Percentiles rank a stretch among this genome's conserved stretches.
Conservation (phyloP, 352 stramenopile species). For the Phytophthora palmivora region DNA sequence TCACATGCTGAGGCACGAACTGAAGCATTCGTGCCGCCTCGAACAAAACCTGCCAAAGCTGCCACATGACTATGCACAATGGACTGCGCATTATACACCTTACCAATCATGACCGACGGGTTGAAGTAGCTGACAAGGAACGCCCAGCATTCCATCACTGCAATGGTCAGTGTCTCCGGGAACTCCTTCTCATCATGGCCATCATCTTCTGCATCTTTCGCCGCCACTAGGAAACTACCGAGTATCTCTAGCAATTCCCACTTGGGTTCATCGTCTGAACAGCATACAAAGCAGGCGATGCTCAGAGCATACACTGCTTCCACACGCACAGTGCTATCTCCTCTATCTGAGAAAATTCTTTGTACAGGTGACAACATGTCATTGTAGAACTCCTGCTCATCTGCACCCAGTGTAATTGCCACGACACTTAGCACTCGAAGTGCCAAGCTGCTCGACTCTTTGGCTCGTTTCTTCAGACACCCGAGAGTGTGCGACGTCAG, state of each 20-base stretch:
- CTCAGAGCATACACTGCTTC: slow-evolving; percentile 68
- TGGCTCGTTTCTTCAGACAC: slow-evolving; percentile 66
- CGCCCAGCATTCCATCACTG: slow-evolving; percentile 72
- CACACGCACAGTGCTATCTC: slow-evolving; percentile 53
- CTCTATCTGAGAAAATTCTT: slow-evolving; percentile 51
- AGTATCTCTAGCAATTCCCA: slow-evolving; percentile 68
- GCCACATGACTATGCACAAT: slow-evolving; percentile 61
- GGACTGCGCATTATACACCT: slow-evolving; percentile 54
- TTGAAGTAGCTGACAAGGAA: slow-evolving; percentile 63
- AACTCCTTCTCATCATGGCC: slow-evolving; percentile 52
- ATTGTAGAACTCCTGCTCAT: slow-evolving; percentile 63
- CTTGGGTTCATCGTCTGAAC: slow-evolving; percentile 61
- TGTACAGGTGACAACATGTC: slow-evolving; percentile 50
- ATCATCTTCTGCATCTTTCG: slow-evolving; percentile 58
- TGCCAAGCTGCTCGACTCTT: slow-evolving; percentile 59
- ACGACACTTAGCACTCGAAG: slow-evolving; percentile 56
- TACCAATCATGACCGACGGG: slow-evolving; percentile 47
- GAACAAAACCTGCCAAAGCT: slow-evolving; percentile 59
- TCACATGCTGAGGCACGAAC: slow-evolving; percentile 61
- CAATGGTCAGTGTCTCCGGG: slow-evolving; percentile 53
- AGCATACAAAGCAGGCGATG: slow-evolving; percentile 65
- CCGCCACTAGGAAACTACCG: slow-evolving; percentile 46
- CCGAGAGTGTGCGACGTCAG: slow-evolving; percentile 49
- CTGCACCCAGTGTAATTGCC: slow-evolving; percentile 60
- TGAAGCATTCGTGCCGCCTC: slow-evolving; percentile 47